Conservation (phyloP, 2,329 filamentous ascomycete genomes). For the Ophiosphaerella korrae region DNA sequence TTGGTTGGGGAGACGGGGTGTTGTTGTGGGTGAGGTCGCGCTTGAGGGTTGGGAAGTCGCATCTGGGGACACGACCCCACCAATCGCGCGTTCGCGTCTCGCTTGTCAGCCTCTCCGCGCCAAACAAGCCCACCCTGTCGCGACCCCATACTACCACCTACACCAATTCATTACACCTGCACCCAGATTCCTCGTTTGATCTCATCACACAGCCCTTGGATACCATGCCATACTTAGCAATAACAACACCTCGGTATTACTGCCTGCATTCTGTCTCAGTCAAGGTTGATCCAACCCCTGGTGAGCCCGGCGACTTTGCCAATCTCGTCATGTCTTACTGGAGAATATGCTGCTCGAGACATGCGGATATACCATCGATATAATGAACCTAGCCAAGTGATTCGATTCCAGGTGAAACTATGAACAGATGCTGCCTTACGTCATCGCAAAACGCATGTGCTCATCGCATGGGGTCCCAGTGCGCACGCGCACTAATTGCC, state of each 20-base stretch:
- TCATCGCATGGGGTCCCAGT: background rate
- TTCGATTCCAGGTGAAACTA: too few species aligned
- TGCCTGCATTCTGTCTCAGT: too few species aligned
- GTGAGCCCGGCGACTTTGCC: too few species aligned
- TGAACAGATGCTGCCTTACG: background rate
- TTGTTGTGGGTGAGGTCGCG: constrained; percentile 28
- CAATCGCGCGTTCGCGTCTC: constrained; percentile 5
- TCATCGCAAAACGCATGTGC: background rate
- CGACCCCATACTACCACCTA: background rate
- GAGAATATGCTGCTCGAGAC: too few species aligned
- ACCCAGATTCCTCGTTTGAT: too few species aligned
- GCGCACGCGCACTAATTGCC: constrained; percentile 1
- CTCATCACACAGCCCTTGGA: too few species aligned
- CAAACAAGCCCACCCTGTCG: background rate
- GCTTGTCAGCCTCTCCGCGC: constrained; percentile 2
- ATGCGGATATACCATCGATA: too few species aligned
- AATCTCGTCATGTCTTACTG: too few species aligned
- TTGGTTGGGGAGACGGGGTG: constrained; percentile 3
- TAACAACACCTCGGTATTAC: too few species aligned
- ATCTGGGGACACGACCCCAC: constrained; percentile 7
- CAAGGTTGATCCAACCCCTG: too few species aligned
- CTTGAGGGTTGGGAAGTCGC: constrained; percentile 24
- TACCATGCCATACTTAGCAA: too few species aligned
- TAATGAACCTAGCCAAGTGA: too few species aligned
- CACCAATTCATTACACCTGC: background rate